phyloP scores from a whole-genome alignment of 768 basidiomycete species.

The Boletus rufocinnamomeus region DNA sequence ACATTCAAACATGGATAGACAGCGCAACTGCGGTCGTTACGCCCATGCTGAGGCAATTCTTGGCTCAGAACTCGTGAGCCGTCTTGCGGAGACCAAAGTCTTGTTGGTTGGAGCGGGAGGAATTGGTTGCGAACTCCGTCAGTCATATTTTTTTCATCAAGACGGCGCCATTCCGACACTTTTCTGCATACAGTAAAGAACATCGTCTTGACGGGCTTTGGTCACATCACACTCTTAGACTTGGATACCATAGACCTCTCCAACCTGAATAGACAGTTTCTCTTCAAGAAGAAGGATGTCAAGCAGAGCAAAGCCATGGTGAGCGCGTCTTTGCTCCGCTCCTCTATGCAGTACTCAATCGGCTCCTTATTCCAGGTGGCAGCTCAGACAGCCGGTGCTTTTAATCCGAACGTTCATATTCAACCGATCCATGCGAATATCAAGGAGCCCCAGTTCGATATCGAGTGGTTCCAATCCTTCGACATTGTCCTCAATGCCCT shows the following conservation, averaged over 20 bases:
- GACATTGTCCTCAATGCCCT: conserved; percentile 94
- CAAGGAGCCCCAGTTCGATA: conserved; percentile 87
- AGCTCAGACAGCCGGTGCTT: conserved; percentile 75
- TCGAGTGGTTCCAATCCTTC: conserved; percentile 88
- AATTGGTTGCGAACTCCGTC: conserved; percentile 95
- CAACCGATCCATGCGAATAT: conserved; percentile 93
- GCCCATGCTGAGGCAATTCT: conserved; percentile 77
- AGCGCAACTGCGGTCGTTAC: conserved; percentile 39
- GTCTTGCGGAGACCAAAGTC: conserved; percentile 65
- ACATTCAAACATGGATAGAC: conserved; percentile 8
- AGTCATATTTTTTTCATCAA: conserved; percentile 29
- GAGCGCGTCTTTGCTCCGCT: conserved; percentile 17
- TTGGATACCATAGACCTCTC: conserved; percentile 98
- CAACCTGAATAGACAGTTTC: conserved; percentile 94
- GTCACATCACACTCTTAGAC: conserved; percentile 89
- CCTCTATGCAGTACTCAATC: not conserved
- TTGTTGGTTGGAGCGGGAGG: conserved; percentile 95
- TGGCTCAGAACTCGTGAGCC: conserved; percentile 66
- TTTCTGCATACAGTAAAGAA: conserved; percentile 77
- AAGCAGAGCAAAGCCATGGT: conserved; percentile 96
- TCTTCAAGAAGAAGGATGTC: conserved; percentile 96
- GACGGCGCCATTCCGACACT: not conserved
- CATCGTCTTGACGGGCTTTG: conserved; percentile 89
- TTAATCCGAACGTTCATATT: conserved; percentile 88
- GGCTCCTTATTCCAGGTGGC: conserved; percentile 57